phyloP scores from a whole-genome alignment of 2,329 filamentous ascomycete species.

The Lizonia empirigonia region DNA sequence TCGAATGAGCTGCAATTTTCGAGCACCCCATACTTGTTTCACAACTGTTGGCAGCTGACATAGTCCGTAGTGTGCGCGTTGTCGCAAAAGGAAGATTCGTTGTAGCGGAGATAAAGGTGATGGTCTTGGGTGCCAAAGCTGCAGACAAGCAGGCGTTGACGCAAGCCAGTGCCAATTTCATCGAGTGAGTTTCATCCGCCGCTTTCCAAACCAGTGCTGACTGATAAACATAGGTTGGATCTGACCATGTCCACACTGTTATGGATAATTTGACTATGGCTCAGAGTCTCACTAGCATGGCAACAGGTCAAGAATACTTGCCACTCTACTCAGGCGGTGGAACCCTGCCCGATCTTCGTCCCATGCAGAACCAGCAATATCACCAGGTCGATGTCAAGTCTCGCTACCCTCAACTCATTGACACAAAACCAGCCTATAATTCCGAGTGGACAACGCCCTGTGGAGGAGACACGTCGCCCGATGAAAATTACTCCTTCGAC shows the following conservation, averaged over 20 bases:
- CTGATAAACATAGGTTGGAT: conserved; percentile 41
- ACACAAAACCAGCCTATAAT: conserved; percentile 28
- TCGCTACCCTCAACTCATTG: conserved; percentile 11
- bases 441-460: conserved; percentile 34
- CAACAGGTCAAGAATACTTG: conserved; percentile 28
- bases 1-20: background rate
- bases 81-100: conserved; percentile 91
- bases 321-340: conserved; percentile 26
- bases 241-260: conserved; percentile 32
- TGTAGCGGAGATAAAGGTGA: conserved; percentile 85
- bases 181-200: conserved; percentile 60
- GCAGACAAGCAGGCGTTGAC: conserved; percentile 72
- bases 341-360: conserved; percentile 22
- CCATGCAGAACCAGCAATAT: conserved; percentile 21
- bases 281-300: conserved; percentile 24
- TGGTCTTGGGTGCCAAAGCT: conserved; percentile 81
- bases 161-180: conserved; percentile 73
- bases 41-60: too few relatives aligned
- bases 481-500: conserved; percentile 36
- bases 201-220: conserved; percentile 15
- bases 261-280: conserved; percentile 27
- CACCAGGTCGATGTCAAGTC: conserved; percentile 13
- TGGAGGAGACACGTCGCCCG: conserved; percentile 37
- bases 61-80: conserved; percentile 74
- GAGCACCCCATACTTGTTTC: too few relatives aligned